phyloP scores from a whole-genome alignment of 2,329 filamentous ascomycete species.

The Colletotrichum higginsianum region DNA sequence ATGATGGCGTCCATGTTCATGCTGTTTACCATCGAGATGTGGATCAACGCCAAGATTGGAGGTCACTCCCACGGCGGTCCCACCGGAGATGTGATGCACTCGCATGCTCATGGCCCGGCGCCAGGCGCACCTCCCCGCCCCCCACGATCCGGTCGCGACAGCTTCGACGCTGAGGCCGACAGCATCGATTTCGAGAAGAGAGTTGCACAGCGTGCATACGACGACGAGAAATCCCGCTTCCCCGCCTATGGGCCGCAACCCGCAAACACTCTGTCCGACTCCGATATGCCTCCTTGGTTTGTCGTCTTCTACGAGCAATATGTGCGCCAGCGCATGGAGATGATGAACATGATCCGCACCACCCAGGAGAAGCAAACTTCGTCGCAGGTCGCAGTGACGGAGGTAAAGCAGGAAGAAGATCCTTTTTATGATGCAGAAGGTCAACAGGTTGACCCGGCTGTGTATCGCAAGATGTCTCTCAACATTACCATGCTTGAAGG shows the following conservation, averaged over 20 bases:
- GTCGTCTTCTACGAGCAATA: conserved; percentile 76
- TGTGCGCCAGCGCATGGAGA: conserved; percentile 71
- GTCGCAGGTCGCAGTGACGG: conserved; percentile 49
- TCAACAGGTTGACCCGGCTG: conserved; percentile 58
- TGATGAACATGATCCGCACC: conserved; percentile 67
- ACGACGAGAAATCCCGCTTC: conserved; percentile 53
- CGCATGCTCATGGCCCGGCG: conserved; percentile 25
- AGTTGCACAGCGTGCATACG: conserved; percentile 57
- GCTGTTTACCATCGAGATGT: conserved; percentile 75
- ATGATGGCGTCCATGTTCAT: conserved; percentile 75
- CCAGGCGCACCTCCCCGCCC: conserved; percentile 50
- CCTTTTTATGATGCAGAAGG: conserved; percentile 61
- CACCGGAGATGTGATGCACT: conserved; percentile 54
- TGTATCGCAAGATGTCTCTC: conserved; percentile 75
- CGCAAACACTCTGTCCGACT: conserved; percentile 50
- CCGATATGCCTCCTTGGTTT: conserved; percentile 74
- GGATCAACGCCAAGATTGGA: conserved; percentile 71
- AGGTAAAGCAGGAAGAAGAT: conserved; percentile 49
- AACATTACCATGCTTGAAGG: conserved; percentile 84
- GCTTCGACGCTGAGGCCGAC: conserved; percentile 53
- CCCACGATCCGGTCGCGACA: conserved; percentile 49
- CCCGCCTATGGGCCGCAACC: conserved; percentile 45
- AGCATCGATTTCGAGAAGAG: conserved; percentile 57
- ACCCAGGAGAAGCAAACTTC: conserved; percentile 51
- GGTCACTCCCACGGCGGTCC: conserved; percentile 72